phyloP scores from a whole-genome alignment of 2,329 filamentous ascomycete species.

The Arthroderma sp. region DNA sequence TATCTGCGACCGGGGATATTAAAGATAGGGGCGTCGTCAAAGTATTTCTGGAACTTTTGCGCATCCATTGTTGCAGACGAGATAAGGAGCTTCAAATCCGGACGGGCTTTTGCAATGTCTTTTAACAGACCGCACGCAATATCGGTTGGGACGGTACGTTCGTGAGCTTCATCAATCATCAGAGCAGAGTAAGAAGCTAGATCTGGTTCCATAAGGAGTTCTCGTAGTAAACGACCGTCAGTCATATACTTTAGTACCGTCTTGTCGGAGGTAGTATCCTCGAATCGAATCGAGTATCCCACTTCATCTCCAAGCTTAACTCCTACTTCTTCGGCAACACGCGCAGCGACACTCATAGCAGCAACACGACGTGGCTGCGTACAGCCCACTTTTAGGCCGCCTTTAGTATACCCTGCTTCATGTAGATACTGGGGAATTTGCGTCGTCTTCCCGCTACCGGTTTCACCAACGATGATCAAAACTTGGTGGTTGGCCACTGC shows the following conservation, averaged over 20 bases:
- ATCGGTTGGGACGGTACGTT: slow-evolving; percentile 81
- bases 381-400: slow-evolving; percentile 74
- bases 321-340: slow-evolving; percentile 88
- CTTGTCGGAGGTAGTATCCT: slow-evolving; percentile 82
- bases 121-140: slow-evolving; percentile 80
- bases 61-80: slow-evolving; percentile 93
- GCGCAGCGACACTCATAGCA: slow-evolving; percentile 92
- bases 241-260: slow-evolving; percentile 94
- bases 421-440: slow-evolving; percentile 89
- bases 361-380: slow-evolving; percentile 92
- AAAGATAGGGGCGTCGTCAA: slow-evolving; percentile 86
- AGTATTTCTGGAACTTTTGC: slow-evolving; percentile 81
- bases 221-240: slow-evolving; percentile 83
- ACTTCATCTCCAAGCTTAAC: slow-evolving; percentile 84
- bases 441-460: slow-evolving; percentile 89
- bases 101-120: slow-evolving; percentile 69
- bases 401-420: slow-evolving; percentile 79
- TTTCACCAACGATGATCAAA: slow-evolving; percentile 86
- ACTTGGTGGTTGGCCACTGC: slow-evolving; percentile 79
- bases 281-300: slow-evolving; percentile 89
- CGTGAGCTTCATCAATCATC: slow-evolving; percentile 97
- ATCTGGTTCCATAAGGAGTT: slow-evolving; percentile 80
- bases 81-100: slow-evolving; percentile 80
- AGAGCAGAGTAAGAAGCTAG: slow-evolving; percentile 70
- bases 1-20: slow-evolving; percentile 84